Evolutionary conservation across 2,329 filamentous ascomycete species (phyloP), one percentile per base, ranked within the genome.

Genomic region (Didymella glomerata): DNA sequence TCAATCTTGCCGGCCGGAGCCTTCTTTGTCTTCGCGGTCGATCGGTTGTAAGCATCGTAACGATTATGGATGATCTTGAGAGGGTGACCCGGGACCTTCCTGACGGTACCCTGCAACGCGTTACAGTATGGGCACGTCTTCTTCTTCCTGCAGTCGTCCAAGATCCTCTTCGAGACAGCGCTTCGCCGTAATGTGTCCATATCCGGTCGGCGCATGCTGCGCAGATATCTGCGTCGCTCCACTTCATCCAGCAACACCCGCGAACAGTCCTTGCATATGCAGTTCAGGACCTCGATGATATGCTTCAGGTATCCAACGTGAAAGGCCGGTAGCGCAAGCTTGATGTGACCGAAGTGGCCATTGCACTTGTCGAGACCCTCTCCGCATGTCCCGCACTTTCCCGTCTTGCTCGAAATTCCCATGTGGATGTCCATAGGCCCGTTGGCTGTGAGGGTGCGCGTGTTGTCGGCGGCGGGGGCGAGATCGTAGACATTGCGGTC

Each of bases 241-340:
- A 86, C 81, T 74, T 97, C 93, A 36, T 90, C 87, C 24, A 99
- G 85, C 54, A 99, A 80, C 7, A 98, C 90, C 62, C 86, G 86
- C 24, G 92, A 91, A 75, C 95, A 99, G 73, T 93, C 88, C 81
- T 88, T 99, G 88, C 95, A 99, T 65, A 99, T 96, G 72, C 95
- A 90, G 76, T 98, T 93, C 24, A 99, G 84, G 55, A 97, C 93
- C 44, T 89, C 89, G 74, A 96, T 94, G 64, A 95, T 92, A 76
- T 96, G 93, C 75, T 93, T 95, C 69, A 99, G 86, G 75, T 97
- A 99, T 36, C 95, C 95, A 65, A 98, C 93, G 75, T 99, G 95
- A 73, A 98, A 98, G 42, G 90, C 92, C 4, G 95, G 95, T 50
- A 99, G 83, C 1, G 94, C 92, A 14, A 99, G 86, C 71, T 91